Evolutionary conservation across 108 stramenopile species (phyloP).

Genomic region (Pseudonitzschia multiseries): DNA sequence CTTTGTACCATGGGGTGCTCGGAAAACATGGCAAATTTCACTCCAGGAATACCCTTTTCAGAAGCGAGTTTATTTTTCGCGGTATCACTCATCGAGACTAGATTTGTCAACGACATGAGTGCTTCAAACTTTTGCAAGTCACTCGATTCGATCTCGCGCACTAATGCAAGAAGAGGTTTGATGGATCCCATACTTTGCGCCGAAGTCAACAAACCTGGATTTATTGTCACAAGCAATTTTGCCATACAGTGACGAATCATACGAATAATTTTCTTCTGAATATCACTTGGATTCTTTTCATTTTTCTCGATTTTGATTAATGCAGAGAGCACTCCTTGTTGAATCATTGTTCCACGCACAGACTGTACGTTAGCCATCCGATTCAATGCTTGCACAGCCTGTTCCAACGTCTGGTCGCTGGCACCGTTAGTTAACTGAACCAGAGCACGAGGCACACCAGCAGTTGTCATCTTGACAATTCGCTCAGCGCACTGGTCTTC

Average conservation of each 20-base stretch:
- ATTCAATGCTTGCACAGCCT: constrained; percentile 63
- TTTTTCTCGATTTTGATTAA: constrained; percentile 78
- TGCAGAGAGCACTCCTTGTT: constrained; percentile 89
- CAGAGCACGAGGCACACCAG: constrained; percentile 83
- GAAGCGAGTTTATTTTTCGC: constrained; percentile 85
- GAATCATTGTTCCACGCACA: constrained; percentile 88
- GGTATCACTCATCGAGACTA: constrained; percentile 83
- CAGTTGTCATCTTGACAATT: constrained; percentile 73
- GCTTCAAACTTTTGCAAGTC: constrained; percentile 96
- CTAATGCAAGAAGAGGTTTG: constrained; percentile 84
- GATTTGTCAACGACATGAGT: constrained; percentile 91
- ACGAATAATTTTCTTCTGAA: constrained; percentile 71
- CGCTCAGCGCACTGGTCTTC: constrained; percentile 57
- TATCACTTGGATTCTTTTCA: constrained; percentile 51
- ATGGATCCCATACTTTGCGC: constrained; percentile 86
- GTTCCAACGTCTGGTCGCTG: constrained; percentile 78
- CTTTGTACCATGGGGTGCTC: constrained; percentile 93
- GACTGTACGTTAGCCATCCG: constrained; percentile 86
- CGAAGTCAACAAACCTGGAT: constrained; percentile 88
- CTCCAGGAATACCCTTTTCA: constrained; percentile 75
- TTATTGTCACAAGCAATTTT: constrained; percentile 93
- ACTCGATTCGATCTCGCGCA: constrained; percentile 81
- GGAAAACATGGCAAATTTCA: constrained; percentile 92
- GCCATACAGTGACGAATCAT: constrained; percentile 88
- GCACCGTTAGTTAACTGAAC: constrained; percentile 83